These are phyloP conservation scores for Mantamonas sphyraenae DNA, from an alignment of 78 protist species.

Conservation along the genomic window DNA sequence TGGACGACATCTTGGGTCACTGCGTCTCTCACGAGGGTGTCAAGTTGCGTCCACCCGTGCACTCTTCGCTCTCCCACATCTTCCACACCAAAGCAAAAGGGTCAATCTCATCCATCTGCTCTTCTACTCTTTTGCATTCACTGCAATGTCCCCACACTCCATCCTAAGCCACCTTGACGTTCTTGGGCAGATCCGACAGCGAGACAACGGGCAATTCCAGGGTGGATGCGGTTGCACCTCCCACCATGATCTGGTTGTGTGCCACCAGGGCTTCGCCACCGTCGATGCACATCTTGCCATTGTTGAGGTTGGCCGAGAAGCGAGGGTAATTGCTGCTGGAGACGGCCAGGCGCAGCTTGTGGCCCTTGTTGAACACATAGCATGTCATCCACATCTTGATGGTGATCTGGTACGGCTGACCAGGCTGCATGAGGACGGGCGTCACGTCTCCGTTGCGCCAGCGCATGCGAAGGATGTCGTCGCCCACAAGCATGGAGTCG, in stretches of 20 bases:
- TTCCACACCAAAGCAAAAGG: too few relatives aligned
- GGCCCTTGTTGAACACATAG: conserved; percentile 15
- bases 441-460: background rate
- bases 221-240: background rate
- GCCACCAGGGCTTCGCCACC: background rate
- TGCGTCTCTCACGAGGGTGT: too few relatives aligned
- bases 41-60: too few relatives aligned
- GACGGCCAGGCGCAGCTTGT: conserved; percentile 15
- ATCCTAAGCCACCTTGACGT: too few relatives aligned
- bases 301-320: conserved; percentile 18
- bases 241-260: background rate
- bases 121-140: too few relatives aligned
- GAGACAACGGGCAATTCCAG: background rate
- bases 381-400: background rate
- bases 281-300: background rate
- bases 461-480: conserved; percentile 22
- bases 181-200: background rate
- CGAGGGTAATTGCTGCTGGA: conserved; percentile 11
- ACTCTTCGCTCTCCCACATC: too few relatives aligned
- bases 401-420: conserved; percentile 9
- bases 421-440: conserved; percentile 1
- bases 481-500: background rate
- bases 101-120: too few relatives aligned
- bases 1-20: too few relatives aligned
- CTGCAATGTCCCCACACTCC: too few relatives aligned